A percentile compares a stretch with the other conserved stretches of the same genome.
These are phyloP conservation scores for Bisporella sp. DNA, from an alignment of 2,329 filamentous ascomycete genomes.

Conservation along the genomic window DNA sequence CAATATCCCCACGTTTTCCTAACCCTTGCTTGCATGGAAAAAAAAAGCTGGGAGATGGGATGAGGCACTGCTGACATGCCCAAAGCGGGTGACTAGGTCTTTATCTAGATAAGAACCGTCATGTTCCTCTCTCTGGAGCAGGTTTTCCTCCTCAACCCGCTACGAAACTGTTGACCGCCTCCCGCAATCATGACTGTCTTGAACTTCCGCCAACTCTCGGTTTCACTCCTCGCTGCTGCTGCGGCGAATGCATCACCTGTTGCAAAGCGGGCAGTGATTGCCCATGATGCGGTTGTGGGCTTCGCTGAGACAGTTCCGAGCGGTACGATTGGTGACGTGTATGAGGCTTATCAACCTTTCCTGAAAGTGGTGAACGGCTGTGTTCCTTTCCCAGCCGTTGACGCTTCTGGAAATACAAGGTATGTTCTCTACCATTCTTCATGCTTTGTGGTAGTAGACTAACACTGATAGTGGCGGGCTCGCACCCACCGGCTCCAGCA, in stretches of 20 bases:
- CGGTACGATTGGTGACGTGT: conserved; percentile 38
- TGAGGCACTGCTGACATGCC: too few species aligned
- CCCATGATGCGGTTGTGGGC: conserved; percentile 40
- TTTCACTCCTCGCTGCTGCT: neutral
- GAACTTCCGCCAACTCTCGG: too few species aligned
- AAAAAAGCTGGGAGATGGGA: too few species aligned
- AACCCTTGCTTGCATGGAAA: too few species aligned
- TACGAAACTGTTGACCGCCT: too few species aligned
- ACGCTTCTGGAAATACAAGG: conserved; percentile 49
- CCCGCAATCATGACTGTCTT: too few species aligned
- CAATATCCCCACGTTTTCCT: too few species aligned
- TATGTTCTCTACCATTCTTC: conserved; percentile 24
- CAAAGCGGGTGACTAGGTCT: too few species aligned
- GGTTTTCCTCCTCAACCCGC: too few species aligned
- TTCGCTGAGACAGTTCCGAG: conserved; percentile 46
- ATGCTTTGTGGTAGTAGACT: neutral
- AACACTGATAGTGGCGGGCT: conserved; percentile 18
- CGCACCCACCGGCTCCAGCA: conserved; percentile 29
- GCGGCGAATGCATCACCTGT: neutral
- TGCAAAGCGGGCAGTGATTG: conserved; percentile 34
- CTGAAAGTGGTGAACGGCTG: conserved; percentile 51
- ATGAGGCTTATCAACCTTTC: conserved; percentile 48
- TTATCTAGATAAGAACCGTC: too few species aligned
- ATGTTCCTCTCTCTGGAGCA: too few species aligned
- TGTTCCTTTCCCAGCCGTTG: conserved; percentile 55